These are phyloP conservation scores for Chalara sp. DNA, from an alignment of 2,329 filamentous ascomycete species.

Conservation along the genomic window DNA sequence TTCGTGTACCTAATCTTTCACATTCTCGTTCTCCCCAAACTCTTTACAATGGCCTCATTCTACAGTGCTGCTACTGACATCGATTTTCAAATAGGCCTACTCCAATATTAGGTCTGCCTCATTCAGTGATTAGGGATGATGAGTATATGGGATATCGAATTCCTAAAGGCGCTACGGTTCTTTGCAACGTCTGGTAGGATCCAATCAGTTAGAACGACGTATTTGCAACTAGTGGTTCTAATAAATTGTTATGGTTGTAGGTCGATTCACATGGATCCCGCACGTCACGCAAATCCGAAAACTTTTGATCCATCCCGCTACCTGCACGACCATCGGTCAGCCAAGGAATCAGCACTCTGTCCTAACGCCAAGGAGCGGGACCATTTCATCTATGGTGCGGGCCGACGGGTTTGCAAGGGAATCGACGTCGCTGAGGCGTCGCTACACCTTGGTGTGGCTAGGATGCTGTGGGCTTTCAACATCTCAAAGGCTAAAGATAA, in stretches of 20 bases:
- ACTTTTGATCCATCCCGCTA: not conserved
- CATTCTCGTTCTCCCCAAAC: too few species aligned
- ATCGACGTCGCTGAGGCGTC: constrained; percentile 45
- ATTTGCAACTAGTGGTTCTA: not conserved
- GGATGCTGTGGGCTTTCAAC: constrained; percentile 26
- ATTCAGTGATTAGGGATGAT: too few species aligned
- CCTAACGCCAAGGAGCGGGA: constrained; percentile 24
- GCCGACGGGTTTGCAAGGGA: constrained; percentile 49
- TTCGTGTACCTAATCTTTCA: not conserved
- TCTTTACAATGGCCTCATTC: too few species aligned
- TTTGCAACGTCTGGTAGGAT: too few species aligned
- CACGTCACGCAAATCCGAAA: not conserved
- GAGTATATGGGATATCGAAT: too few species aligned
- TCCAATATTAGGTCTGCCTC: too few species aligned
- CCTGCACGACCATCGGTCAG: not conserved
- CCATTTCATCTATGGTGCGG: constrained; percentile 48
- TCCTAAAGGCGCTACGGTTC: too few species aligned
- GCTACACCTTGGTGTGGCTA: constrained; percentile 39
- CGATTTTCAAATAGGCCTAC: too few species aligned
- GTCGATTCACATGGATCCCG: not conserved
- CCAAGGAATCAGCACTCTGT: not conserved
- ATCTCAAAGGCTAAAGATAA: constrained; percentile 20
- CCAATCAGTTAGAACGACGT: too few species aligned
- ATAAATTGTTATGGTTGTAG: not conserved
- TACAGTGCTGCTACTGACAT: too few species aligned